These are phyloP conservation scores for Somion occarium DNA, from an alignment of 1,284 basidiomycete genomes.

Conservation along the genomic window DNA sequence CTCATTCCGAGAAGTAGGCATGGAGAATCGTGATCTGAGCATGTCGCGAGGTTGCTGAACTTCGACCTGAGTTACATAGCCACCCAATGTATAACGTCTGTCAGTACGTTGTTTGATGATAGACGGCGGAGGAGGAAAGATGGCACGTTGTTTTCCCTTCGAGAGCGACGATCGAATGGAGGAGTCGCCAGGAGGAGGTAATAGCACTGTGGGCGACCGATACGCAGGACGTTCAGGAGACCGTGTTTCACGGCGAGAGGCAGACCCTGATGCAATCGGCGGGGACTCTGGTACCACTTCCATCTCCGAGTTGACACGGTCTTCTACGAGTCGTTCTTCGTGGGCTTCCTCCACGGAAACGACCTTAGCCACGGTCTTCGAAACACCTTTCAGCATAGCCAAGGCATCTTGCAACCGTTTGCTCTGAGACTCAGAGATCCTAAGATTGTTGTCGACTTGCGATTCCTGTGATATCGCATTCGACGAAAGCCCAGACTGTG, in stretches of 20 bases:
- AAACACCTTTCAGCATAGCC: too few species aligned
- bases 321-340: background rate
- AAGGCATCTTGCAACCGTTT: too few species aligned
- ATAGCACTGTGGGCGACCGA: background rate
- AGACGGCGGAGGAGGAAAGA: background rate
- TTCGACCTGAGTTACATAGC: background rate
- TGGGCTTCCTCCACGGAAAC: background rate
- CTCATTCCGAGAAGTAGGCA: background rate
- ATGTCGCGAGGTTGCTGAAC: background rate
- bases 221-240: background rate
- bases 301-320: background rate
- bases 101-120: background rate
- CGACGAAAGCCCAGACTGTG: too few species aligned
- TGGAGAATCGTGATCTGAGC: background rate
- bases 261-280: background rate
- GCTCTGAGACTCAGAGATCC: too few species aligned
- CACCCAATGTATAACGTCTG: background rate
- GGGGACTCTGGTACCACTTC: background rate
- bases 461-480: too few species aligned
- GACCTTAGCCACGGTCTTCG: too few species aligned
- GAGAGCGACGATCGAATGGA: background rate
- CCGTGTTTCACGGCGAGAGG: background rate
- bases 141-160: background rate
- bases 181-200: background rate
- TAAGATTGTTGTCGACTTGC: too few species aligned